Evolutionary conservation across 768 basidiomycete genomes (phyloP).

Genomic region (Porphyrellus cyaneotinctus): DNA sequence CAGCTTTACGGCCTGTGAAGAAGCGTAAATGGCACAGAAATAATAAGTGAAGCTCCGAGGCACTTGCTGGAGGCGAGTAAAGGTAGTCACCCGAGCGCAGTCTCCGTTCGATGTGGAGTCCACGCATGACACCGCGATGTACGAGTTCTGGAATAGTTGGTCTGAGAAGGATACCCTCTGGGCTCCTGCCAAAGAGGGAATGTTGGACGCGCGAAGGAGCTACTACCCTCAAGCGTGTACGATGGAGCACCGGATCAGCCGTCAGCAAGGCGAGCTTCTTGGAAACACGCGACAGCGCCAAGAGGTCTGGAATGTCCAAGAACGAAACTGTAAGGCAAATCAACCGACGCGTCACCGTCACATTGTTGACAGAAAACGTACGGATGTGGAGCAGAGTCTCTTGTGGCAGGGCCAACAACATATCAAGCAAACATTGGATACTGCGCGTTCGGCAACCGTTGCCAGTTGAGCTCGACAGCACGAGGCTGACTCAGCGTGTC

Average conservation of each 20-base stretch:
- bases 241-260: constrained; percentile 61
- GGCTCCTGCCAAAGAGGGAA: constrained; percentile 55
- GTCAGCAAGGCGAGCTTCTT: constrained; percentile 48
- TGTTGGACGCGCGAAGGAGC: constrained; percentile 67
- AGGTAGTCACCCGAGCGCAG: constrained; percentile 67
- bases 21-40: constrained; percentile 5
- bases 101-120: constrained; percentile 58
- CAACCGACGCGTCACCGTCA: not conserved
- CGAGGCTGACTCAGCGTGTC: constrained; percentile 11
- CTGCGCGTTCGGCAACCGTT: not conserved
- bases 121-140: constrained; percentile 66
- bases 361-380: constrained; percentile 26
- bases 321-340: constrained; percentile 49
- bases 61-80: constrained; percentile 52
- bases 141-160: constrained; percentile 66
- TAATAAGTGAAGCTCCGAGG: not conserved
- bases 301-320: constrained; percentile 71
- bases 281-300: constrained; percentile 45
- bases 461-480: not conserved
- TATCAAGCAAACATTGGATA: no score
- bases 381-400: constrained; percentile 60
- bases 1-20: constrained; percentile 55
- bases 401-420: constrained; percentile 42
- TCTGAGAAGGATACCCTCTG: constrained; percentile 52
- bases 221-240: constrained; percentile 54